These are phyloP conservation scores for Baorangia bicolor DNA, from an alignment of 768 basidiomycete species.

Conservation along the genomic window DNA sequence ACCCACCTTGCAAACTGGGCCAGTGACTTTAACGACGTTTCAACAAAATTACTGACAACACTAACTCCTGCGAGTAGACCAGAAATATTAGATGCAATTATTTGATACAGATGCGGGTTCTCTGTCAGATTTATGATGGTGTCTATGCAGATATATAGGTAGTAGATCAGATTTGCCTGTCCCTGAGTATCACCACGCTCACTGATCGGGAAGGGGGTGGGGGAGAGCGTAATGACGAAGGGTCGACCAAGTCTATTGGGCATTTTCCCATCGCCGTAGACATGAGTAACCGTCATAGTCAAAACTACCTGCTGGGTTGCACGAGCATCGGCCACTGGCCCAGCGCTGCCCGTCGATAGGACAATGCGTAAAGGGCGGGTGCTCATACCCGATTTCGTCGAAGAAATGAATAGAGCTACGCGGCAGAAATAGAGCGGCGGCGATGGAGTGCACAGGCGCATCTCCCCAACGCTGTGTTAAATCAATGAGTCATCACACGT, in stretches of 20 bases:
- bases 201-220: background rate
- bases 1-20: too few relatives aligned
- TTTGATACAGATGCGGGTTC: conserved; percentile 2
- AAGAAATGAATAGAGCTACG: conserved; percentile 95
- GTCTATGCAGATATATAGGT: background rate
- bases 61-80: background rate
- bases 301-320: conserved; percentile 21
- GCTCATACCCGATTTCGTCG: conserved; percentile 68
- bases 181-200: background rate
- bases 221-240: background rate
- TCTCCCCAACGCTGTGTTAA: conserved; percentile 84
- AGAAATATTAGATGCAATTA: background rate
- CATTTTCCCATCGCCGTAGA: conserved; percentile 23
- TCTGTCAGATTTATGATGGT: background rate
- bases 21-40: too few relatives aligned
- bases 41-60: background rate
- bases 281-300: conserved; percentile 32
- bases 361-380: conserved; percentile 30
- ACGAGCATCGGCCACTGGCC: conserved; percentile 24
- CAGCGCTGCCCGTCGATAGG: conserved; percentile 20
- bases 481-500: background rate
- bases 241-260: background rate
- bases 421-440: conserved; percentile 82
- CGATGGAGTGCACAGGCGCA: conserved; percentile 89
- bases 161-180: background rate